Base-by-base conservation (phyloP, 768 basidiomycete genomes). In the Boletus subparvulus region DNA sequence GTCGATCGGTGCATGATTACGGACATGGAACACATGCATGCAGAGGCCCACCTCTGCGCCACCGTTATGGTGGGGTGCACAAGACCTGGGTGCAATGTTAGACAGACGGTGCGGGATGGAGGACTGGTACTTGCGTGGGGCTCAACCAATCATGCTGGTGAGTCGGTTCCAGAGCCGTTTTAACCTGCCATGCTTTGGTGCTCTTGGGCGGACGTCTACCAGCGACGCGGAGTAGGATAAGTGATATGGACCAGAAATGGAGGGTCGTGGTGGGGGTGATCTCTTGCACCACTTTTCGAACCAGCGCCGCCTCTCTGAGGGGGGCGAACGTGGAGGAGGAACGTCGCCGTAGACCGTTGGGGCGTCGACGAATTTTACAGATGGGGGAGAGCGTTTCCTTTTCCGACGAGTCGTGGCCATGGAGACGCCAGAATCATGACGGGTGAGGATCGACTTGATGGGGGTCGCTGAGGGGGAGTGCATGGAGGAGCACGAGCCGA, bases 361-460 rank as follows among this genome's bases (percentile, higher is more conserved):
- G 51, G 77, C 74, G 55, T 87, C 85, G 30, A 84, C 83, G 59
- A 89, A 90, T 61, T 86, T 90, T 48, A 90, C 88, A 35, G 84
- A 86, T 51, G 73, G 65, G 12, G 74, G 61, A 8, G 70, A 66
- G n/a, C 70, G 73, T 30, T 47, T 73, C 59, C 64, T 74, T 56
- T 59, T 65, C 17, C 71, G 61, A 35, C 66, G 59, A 13, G 75
- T 65, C 17, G 67, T 69, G 50, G 64, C 60, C 60, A 73, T 80
- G 7, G 81, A 82, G 48, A 81, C 69, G 40, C 78, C 84, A 24
- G 78, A 78, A 55, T 68, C 75, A 59, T 77, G 78, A 52, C 77
- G 81, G 40, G 82, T 76, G 41, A 88, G 77, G 54, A 87, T 87
- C 5, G 85, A 86, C 65, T 81, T 85, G 32, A 79, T 74, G 17